Percentiles rank a stretch among this genome's conserved stretches.
phyloP scores from a whole-genome alignment of 2,329 filamentous ascomycete genomes.

The Nemania bipapillata region DNA sequence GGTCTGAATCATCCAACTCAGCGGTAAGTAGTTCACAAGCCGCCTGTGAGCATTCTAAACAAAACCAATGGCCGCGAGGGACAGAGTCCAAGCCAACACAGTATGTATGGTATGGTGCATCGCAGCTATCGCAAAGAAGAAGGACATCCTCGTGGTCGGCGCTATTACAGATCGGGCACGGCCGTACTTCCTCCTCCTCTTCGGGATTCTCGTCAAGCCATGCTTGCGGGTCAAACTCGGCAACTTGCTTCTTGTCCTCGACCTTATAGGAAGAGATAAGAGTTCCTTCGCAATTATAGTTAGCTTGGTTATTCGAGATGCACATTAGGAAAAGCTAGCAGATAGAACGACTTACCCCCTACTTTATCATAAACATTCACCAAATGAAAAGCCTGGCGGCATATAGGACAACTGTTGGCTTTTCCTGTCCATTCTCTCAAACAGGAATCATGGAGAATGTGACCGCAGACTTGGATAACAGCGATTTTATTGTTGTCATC shows the following conservation, averaged over 20 bases:
- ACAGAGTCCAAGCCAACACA: constrained; percentile 85
- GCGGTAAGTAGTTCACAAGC: constrained; percentile 60
- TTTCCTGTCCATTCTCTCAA: constrained; percentile 94
- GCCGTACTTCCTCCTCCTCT: constrained; percentile 74
- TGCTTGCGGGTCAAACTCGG: constrained; percentile 83
- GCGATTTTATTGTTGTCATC: constrained; percentile 62
- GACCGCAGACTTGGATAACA: constrained; percentile 79
- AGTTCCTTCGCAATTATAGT: constrained; percentile 58
- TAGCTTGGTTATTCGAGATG: constrained; percentile 24
- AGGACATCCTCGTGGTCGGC: constrained; percentile 84
- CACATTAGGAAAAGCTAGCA: constrained; percentile 16
- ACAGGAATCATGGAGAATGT: constrained; percentile 92
- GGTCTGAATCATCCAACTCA: constrained; percentile 52
- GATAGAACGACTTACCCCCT: constrained; percentile 71
- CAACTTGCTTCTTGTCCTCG: constrained; percentile 86
- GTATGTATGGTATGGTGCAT: constrained; percentile 89
- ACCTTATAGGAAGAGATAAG: constrained; percentile 71
- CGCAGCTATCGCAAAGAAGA: constrained; percentile 90
- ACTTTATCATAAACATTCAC: constrained; percentile 84
- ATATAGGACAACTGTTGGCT: constrained; percentile 98
- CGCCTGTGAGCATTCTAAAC: constrained; percentile 74
- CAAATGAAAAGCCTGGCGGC: constrained; percentile 87
- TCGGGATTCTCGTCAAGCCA: constrained; percentile 78
- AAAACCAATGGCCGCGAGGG: constrained; percentile 87
- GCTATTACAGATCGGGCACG: constrained; percentile 85